phyloP scores from a whole-genome alignment of 1,139 yeast genomes.

The Candida tropicalis region DNA sequence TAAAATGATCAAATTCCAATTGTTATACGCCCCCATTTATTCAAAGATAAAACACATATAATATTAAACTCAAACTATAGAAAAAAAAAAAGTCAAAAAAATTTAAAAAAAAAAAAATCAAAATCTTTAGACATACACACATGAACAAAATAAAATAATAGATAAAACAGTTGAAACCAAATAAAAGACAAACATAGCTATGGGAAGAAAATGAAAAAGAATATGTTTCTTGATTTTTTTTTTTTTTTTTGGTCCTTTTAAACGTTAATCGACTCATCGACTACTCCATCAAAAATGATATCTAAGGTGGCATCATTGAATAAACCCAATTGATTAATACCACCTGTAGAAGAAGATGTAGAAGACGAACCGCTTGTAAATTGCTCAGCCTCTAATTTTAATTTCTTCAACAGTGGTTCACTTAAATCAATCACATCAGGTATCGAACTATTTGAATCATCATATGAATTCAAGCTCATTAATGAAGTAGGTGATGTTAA shows the following conservation, averaged over 20 bases:
- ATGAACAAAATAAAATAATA: background rate
- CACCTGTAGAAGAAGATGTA: conserved; percentile 1
- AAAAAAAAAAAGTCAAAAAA: too few relatives aligned
- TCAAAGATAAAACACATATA: too few relatives aligned
- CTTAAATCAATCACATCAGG: conserved; percentile 11
- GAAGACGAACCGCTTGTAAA: conserved; percentile 1
- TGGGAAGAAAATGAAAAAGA: background rate
- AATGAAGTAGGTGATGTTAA: conserved; percentile 41
- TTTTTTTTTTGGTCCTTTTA: conserved; percentile 3
- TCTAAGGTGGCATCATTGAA: conserved; percentile 22
- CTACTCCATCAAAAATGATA: conserved; percentile 32
- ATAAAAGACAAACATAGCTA: background rate
- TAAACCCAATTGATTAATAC: conserved; percentile 10
- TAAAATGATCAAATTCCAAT: too few relatives aligned
- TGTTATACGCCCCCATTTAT: too few relatives aligned
- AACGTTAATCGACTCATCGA: conserved; percentile 27
- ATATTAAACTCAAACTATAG: too few relatives aligned
- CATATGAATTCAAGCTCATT: conserved; percentile 34
- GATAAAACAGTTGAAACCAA: background rate
- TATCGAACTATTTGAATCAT: conserved; percentile 16
- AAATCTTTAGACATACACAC: conserved; percentile 2
- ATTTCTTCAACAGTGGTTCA: conserved; percentile 9
- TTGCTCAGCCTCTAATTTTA: conserved; percentile 8
- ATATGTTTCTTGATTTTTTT: background rate
- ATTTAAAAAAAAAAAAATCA: background rate